A percentile compares a stretch with the other conserved stretches of the same genome.
Evolutionary conservation across 345 rosid genomes (phyloP).

Genomic region (Angophora floribunda): DNA sequence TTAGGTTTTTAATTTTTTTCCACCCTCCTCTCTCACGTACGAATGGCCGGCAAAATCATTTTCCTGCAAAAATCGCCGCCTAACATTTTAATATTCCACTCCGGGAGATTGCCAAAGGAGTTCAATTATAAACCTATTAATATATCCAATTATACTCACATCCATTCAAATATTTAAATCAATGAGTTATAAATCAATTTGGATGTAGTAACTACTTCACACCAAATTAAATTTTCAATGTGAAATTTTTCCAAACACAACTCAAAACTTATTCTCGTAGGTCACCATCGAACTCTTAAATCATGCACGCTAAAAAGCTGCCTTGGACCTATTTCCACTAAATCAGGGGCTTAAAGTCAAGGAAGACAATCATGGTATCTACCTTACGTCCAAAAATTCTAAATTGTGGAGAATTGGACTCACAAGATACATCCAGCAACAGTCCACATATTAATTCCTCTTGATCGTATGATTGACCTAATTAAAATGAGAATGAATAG

Average conservation of each 20-base stretch:
- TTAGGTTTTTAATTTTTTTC: background rate
- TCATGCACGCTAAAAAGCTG: background rate
- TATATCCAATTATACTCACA: rapidly evolving
- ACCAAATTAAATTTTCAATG: background rate
- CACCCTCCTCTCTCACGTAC: background rate
- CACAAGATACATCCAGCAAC: background rate
- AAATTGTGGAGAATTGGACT: background rate
- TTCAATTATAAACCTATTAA: rapidly evolving
- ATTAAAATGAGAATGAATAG: background rate
- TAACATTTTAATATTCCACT: background rate
- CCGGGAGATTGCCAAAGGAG: background rate
- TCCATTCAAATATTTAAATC: background rate
- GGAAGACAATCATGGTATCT: background rate
- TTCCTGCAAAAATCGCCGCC: background rate
- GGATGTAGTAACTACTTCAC: background rate
- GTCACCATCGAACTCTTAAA: background rate
- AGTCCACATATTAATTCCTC: background rate
- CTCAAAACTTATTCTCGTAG: rapidly evolving
- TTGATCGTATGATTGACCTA: background rate
- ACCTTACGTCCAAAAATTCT: background rate
- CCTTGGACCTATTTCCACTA: background rate
- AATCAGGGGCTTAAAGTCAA: background rate
- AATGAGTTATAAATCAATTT: no score
- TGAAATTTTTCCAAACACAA: no score
- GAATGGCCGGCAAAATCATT: background rate